These are phyloP conservation scores for Aspergillus kassunensis DNA, from an alignment of 495 filamentous ascomycete genomes.

Conservation along the genomic window DNA sequence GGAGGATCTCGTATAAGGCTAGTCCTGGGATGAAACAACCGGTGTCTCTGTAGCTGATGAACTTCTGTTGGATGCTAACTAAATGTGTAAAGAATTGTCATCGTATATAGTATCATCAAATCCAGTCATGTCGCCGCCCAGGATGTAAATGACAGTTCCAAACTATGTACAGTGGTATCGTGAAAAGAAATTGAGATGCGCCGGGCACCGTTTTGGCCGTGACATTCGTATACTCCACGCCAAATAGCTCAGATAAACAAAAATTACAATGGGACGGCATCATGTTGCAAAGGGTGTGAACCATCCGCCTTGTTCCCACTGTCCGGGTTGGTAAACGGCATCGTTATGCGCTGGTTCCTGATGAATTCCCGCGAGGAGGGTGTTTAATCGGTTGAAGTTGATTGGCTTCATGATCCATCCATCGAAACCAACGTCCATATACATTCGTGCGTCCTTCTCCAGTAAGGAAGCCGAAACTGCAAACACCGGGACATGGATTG, in stretches of 20 bases:
- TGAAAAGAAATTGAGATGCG: not conserved
- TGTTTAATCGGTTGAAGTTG: slow-evolving; percentile 61
- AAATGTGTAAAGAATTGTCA: too few species aligned
- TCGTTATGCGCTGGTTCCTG: slow-evolving; percentile 42
- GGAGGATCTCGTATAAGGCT: slow-evolving; percentile 38
- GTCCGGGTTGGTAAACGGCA: slow-evolving; percentile 54
- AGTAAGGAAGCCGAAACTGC: slow-evolving; percentile 85
- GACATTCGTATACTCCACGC: not conserved
- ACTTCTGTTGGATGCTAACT: too few species aligned
- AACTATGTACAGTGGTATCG: slow-evolving; percentile 7
- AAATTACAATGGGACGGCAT: too few species aligned
- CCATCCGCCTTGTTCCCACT: slow-evolving; percentile 72
- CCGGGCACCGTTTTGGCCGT: slow-evolving; percentile 4
- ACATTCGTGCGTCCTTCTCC: slow-evolving; percentile 64
- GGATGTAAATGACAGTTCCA: not conserved
- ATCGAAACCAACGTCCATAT: slow-evolving; percentile 82
- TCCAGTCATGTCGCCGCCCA: not conserved
- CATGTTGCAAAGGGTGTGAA: slow-evolving; percentile 32
- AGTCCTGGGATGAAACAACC: slow-evolving; percentile 34
- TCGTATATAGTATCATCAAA: too few species aligned
- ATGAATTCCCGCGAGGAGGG: slow-evolving; percentile 56
- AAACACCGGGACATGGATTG: slow-evolving; percentile 68
- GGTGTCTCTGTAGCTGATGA: not conserved
- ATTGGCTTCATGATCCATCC: slow-evolving; percentile 84
- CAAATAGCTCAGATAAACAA: not conserved